Evolutionary conservation across 768 basidiomycete genomes (phyloP).

Genomic region (Cyathus striatus): DNA sequence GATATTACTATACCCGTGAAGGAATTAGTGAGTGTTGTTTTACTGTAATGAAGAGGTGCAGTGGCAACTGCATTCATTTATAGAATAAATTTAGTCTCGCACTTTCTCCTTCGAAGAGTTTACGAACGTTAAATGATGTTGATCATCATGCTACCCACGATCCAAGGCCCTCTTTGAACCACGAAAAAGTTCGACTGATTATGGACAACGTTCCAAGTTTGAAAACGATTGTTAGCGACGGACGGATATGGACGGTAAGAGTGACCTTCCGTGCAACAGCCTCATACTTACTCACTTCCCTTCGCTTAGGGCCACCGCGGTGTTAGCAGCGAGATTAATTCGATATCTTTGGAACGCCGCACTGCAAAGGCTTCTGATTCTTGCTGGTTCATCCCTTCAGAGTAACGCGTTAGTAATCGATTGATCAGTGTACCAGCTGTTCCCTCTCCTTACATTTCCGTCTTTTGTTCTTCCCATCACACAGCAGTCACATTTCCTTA

Average conservation of each 20-base stretch:
- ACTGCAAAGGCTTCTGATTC: conserved; percentile 16
- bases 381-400: conserved; percentile 35
- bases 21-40: conserved; percentile 34
- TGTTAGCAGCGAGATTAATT: conserved; percentile 7
- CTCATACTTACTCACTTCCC: conserved; percentile 1
- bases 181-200: conserved; percentile 32
- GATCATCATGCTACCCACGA: conserved; percentile 37
- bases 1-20: conserved; percentile 46
- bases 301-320: conserved; percentile 19
- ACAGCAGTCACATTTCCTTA: neutral
- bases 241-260: conserved; percentile 53
- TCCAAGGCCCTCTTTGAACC: conserved; percentile 30
- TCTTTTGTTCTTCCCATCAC: no score
- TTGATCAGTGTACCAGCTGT: neutral
- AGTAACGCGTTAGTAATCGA: conserved; percentile 10
- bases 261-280: conserved; percentile 1
- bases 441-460: neutral
- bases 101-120: conserved; percentile 21
- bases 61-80: neutral
- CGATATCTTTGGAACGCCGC: conserved; percentile 27
- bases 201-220: conserved; percentile 35
- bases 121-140: conserved; percentile 42
- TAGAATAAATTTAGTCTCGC: conserved; percentile 24
- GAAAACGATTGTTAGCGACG: conserved; percentile 41
- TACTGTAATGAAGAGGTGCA: neutral